Base-by-base conservation (phyloP, 768 basidiomycete species). In the Xerocomellus amylosporus region DNA sequence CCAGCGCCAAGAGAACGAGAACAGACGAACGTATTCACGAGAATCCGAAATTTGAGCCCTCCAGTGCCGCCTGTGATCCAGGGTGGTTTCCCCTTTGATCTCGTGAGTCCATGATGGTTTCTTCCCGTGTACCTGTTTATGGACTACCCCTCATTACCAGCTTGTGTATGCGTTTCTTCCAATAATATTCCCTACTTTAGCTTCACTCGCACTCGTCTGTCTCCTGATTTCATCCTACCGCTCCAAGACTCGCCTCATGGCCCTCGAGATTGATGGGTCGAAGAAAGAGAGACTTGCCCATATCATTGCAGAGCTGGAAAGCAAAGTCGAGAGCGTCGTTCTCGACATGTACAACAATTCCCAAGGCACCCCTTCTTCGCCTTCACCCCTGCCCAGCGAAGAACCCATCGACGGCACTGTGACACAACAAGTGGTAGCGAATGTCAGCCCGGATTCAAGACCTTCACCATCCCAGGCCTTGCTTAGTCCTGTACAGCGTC, bases 81-180 rank as follows among this genome's bases (percentile, higher is more conserved):
- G 55, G 73, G 80, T 36, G 66, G 71, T 1, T 90, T 90, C 56
- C 91, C 90, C 3, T 69, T 83, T 49, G 93, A 91, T 64, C 47
- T 92, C 17, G 87, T 93, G 60, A 52, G 86, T 71, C 9, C 3
- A 10, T 38, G 36, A 28, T 26, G 7, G 9, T 17, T 47, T 44
- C 44, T 33, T 48, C 4, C 19, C 7, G 24, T 28, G 2, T 34
- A 34, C 54, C 14, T 26, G 14, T 19, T 53, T 17, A 55, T 42
- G 36, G 28, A 58, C 53, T 46, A 12, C 46, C 26, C 38, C 30
- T 51, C 40, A 24, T 36, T n/a, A 31, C 13, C 58, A 87, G 86
- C 51, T 82, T 13, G 46, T 87, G 4, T 83, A 83, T 58, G 51
- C 74, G 1, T 51, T 82, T 15, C 69, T 90, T 10, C 91, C 92